These are phyloP conservation scores for Eragrostis nindensis DNA, from an alignment of 176 grass and related monocot species.

Conservation along the genomic window DNA sequence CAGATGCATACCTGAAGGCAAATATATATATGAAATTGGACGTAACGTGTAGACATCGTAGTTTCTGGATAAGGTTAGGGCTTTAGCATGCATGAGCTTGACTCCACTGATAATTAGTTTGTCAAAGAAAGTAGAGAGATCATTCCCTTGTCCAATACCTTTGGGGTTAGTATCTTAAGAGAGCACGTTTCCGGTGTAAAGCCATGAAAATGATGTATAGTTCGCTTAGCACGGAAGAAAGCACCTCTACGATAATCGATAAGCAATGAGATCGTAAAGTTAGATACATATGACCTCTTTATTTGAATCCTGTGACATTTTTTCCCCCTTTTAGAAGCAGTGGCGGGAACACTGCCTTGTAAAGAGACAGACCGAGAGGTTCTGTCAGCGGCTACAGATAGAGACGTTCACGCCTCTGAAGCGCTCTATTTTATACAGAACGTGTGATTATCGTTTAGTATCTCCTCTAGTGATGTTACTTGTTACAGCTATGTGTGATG, in stretches of 20 bases:
- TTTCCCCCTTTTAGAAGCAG: no score
- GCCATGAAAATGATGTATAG: no score
- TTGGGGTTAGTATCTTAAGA: background rate
- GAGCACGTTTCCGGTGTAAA: background rate
- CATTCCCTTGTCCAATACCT: background rate
- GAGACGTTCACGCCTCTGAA: slow-evolving; percentile 42
- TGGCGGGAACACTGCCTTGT: no score
- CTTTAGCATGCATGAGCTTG: background rate
- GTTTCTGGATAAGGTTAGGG: background rate
- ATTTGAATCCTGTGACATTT: no score
- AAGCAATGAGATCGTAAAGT: background rate
- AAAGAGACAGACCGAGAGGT: no score
- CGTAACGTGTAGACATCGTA: background rate
- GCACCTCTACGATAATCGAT: background rate
- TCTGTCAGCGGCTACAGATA: no score
- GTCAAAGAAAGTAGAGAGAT: background rate
- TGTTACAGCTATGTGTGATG: background rate
- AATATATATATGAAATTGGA: background rate
- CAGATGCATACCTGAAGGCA: background rate
- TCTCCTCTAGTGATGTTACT: background rate
- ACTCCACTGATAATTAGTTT: background rate
- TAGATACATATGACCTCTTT: no score
- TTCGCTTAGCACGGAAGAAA: background rate
- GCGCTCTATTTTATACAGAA: background rate
- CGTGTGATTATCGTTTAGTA: background rate